Conservation (phyloP, 495 filamentous ascomycete genomes). For the Pseudomonodictys pantanalensis region DNA sequence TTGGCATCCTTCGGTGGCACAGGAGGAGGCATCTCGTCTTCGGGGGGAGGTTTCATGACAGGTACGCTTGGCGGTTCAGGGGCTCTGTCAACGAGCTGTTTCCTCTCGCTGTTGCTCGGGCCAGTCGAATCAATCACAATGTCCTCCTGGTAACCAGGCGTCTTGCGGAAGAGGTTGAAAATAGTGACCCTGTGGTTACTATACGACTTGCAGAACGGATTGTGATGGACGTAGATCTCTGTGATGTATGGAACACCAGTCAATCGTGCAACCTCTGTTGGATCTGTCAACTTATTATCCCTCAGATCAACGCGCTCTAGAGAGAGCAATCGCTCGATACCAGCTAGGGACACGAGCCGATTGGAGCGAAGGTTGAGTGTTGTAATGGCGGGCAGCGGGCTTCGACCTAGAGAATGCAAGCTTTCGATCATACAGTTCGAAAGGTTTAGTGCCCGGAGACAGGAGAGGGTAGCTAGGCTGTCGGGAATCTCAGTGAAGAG, state of each 20-base stretch:
- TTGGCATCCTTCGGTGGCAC: conserved; percentile 8
- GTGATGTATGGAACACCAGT: conserved; percentile 87
- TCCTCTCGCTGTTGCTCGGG: conserved; percentile 77
- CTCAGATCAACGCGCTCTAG: conserved; percentile 86
- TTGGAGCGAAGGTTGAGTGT: conserved; percentile 90
- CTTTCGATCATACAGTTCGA: conserved; percentile 98
- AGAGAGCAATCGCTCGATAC: conserved; percentile 83
- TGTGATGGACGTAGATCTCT: conserved; percentile 86
- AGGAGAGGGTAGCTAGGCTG: conserved; percentile 73
- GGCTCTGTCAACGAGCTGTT: conserved; percentile 78
- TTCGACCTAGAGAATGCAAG: conserved; percentile 79
- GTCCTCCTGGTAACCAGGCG: conserved; percentile 86
- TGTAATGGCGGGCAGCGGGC: conserved; percentile 87
- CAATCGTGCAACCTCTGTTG: conserved; percentile 82
- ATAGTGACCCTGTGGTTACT: conserved; percentile 80
- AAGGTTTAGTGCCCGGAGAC: conserved; percentile 83
- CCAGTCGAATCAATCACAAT: conserved; percentile 81
- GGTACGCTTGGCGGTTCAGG: conserved; percentile 71
- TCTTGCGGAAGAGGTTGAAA: conserved; percentile 94
- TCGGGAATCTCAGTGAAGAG: conserved; percentile 89
- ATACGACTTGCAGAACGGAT: conserved; percentile 88
- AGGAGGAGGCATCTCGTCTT: conserved; percentile 42
- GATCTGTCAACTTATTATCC: conserved; percentile 88
- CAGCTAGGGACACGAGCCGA: conserved; percentile 81
- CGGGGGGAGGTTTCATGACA: conserved; percentile 63